Evolutionary conservation across 2,329 filamentous ascomycete genomes (phyloP), one percentile per base, ranked within the genome.

Genomic region (Ophiostoma ips): DNA sequence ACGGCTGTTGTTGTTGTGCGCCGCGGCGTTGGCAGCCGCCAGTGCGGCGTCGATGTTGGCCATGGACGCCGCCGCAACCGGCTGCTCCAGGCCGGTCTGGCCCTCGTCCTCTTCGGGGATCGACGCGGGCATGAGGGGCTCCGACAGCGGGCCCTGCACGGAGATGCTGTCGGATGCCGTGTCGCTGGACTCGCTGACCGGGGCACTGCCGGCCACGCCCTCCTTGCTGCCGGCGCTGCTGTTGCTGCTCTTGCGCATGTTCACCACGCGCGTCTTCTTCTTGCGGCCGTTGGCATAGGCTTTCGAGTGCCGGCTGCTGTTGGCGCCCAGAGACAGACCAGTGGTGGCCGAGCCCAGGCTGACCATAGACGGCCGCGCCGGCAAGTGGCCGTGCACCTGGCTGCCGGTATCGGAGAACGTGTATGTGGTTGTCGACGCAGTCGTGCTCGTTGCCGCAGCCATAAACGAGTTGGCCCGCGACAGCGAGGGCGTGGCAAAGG

Each of bases 211-310:
- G 62, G 64, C 52, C 73, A 72, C 4, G 18, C 33, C 30, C 16
- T 18, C 45, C 6, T 46, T 46, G 16, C 44, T 48, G 47, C 10
- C 36, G 3, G 40, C 40, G n/a, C 46, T 40, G 48, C 48, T 48
- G 49, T 30, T 35, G 58, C 75, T 76, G 54, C 76, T 71, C 54
- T 75, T 79, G n/a, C 87, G 76, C 13, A 94, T 70, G 60, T 94
- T 87, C 53, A 94, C 84, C 13, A 94, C 81, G 18, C 87, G 75
- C 52, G 79, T 87, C 75, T 90, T 94, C 71, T 86, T 85, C 68
- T 86, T 90, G 49, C 84, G 77, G 9, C 53, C 55, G 33, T 77
- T 73, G 19, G 73, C 71, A 54, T 79, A 75, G 3, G 79, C 68
- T 56, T 84, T 77, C 40, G 74, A 68, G 57, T 74, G 68, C 45